A percentile compares a stretch with the other conserved stretches of the same genome.
Evolutionary conservation across 176 grass and related monocot species (phyloP).

Genomic region (Aegilops tauschii): DNA sequence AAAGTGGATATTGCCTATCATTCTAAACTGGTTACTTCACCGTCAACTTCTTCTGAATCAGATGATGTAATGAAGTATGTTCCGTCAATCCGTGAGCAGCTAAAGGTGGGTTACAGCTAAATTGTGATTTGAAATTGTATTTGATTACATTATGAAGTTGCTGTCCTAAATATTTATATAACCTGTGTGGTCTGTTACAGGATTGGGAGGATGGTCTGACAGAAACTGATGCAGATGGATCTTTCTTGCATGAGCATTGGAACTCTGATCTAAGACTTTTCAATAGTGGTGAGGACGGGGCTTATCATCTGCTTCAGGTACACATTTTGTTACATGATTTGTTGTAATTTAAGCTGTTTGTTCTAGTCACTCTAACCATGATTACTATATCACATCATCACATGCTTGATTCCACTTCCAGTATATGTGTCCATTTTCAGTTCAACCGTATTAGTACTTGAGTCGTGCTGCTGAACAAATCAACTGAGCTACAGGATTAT

Average conservation of each 20-base stretch:
- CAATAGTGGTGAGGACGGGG: slow-evolving; percentile 59
- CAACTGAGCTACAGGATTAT: not conserved
- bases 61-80: slow-evolving; percentile 67
- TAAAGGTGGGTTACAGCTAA: slow-evolving; percentile 40
- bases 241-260: slow-evolving; percentile 71
- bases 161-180: not conserved
- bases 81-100: slow-evolving; percentile 61
- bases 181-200: slow-evolving; percentile 34
- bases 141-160: not conserved
- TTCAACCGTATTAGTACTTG: not conserved
- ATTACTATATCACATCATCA: not conserved
- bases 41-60: slow-evolving; percentile 30
- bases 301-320: slow-evolving; percentile 83
- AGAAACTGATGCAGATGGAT: slow-evolving; percentile 68
- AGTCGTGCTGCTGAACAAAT: not conserved
- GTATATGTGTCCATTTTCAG: not conserved
- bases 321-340: not conserved
- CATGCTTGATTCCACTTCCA: not conserved
- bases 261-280: slow-evolving; percentile 72
- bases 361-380: not conserved
- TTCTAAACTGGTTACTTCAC: slow-evolving; percentile 32
- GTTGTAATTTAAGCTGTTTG: not conserved
- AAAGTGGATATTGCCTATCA: slow-evolving; percentile 55
- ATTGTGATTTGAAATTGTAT: not conserved
- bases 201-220: slow-evolving; percentile 86